These are phyloP conservation scores for Casuarina glauca DNA, from an alignment of 306 rosid species.

Conservation along the genomic window DNA sequence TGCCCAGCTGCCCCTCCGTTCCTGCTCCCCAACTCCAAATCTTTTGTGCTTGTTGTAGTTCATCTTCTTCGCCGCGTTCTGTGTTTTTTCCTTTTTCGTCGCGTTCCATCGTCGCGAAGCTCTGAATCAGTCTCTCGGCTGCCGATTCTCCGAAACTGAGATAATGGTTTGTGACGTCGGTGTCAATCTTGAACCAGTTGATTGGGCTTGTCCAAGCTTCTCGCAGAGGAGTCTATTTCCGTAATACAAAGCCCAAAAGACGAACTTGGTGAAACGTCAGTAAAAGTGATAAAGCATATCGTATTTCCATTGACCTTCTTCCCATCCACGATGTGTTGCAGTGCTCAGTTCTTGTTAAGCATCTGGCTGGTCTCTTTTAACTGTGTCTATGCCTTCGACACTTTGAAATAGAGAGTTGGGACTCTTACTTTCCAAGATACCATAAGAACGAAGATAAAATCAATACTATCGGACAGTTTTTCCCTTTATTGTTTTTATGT, in stretches of 20 bases:
- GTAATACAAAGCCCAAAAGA: background rate
- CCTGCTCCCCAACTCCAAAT: conserved; percentile 99
- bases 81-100: background rate
- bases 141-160: background rate
- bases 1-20: conserved; percentile 83
- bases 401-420: too few species aligned
- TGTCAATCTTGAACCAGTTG: background rate
- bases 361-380: too few species aligned
- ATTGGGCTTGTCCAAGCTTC: background rate
- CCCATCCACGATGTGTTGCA: too few species aligned
- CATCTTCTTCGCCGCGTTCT: conserved; percentile 21
- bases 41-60: conserved; percentile 20
- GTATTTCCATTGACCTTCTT: too few species aligned
- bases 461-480: too few species aligned
- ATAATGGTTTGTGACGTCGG: background rate
- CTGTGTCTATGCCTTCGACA: too few species aligned
- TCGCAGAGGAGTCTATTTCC: background rate
- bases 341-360: too few species aligned
- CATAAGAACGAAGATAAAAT: too few species aligned
- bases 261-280: too few species aligned
- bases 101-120: conserved; percentile 18
- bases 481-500: too few species aligned
- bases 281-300: too few species aligned
- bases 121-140: background rate
- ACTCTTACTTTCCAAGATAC: too few species aligned